These are phyloP conservation scores for Diaporthe vexans DNA, from an alignment of 2,329 filamentous ascomycete genomes.

Conservation along the genomic window DNA sequence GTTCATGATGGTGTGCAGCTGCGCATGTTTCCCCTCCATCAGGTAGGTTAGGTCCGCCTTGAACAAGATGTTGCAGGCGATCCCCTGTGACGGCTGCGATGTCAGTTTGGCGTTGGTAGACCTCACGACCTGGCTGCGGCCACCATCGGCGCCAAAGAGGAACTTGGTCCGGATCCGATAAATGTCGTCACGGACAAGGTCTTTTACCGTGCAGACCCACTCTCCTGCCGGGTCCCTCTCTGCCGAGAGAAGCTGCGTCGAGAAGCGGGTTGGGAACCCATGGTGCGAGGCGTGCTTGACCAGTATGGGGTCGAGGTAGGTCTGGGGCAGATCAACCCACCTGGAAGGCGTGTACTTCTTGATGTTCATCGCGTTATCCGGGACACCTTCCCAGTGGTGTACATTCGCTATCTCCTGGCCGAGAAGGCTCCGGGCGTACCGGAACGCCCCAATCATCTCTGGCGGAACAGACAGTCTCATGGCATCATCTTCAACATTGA, in stretches of 20 bases:
- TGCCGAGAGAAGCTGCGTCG: conserved; percentile 54
- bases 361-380: conserved; percentile 50
- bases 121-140: conserved; percentile 34
- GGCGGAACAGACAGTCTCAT: conserved; percentile 48
- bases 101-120: conserved; percentile 9
- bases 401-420: conserved; percentile 55
- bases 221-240: conserved; percentile 41
- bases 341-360: conserved; percentile 54
- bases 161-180: conserved; percentile 65
- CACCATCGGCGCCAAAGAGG: conserved; percentile 69
- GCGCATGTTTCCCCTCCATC: conserved; percentile 63
- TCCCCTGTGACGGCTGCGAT: conserved; percentile 23
- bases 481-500: conserved; percentile 52
- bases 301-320: conserved; percentile 58
- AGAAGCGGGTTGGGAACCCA: conserved; percentile 57
- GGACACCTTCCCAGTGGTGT: conserved; percentile 57
- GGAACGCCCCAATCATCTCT: conserved; percentile 52
- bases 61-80: conserved; percentile 38
- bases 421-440: conserved; percentile 56
- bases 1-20: conserved; percentile 69
- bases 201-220: conserved; percentile 48
- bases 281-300: conserved; percentile 54
- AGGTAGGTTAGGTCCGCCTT: conserved; percentile 62
- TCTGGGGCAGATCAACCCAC: conserved; percentile 52
- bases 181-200: conserved; percentile 50